Evolutionary conservation across 2,329 filamentous ascomycete genomes (phyloP), one percentile per base, ranked within the genome.

Genomic region (Colletotrichum cuscutae): DNA sequence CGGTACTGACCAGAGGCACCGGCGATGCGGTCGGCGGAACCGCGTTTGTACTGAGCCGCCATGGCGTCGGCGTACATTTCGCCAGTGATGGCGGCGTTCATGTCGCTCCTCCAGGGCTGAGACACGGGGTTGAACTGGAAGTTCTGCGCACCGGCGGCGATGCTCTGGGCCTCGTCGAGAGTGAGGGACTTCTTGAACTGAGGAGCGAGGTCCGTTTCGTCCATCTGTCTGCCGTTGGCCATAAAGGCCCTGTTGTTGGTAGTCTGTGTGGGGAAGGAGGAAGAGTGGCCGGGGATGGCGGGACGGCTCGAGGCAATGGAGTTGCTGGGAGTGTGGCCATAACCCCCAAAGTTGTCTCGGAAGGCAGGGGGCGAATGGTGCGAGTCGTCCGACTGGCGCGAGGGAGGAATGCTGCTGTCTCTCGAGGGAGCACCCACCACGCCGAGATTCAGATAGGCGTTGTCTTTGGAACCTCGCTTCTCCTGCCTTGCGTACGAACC

Each of bases 361-460:
- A 79, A 84, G 15, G 78, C 77, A n/a, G 80, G 81, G 49, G 68
- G 65, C 15, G 76, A 75, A n/a, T 75, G 37, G 61, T 82, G 68
- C 37, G 82, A 86, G n/a, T 81, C 80, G 57, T 88, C 85, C 5
- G 86, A 84, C 68, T 89, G 86, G 60, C 88, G 85, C 46, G 90
- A 90, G 2, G 89, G 85, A 57, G 90, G 88, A 59, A 89, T 81
- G 78, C 86, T 90, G 54, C 84, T 81, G 71, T 90, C 89, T 72
- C 88, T 85, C n/a, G 89, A 87, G 22, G 75, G 75, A 46, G 73
- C 58, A 32, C 71, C 71, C 22, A 84, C 81, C 60, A 82, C 82
- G 60, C 86, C 86, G 19, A 83, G 78, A 42, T 79, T 81, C 74
- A 86, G 84, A 77, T 86, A 89, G 9, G 85, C 82, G 5, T 82